Evolutionary conservation across 305 asterid genomes (phyloP).

Genomic region (Fraxinus ornus): DNA sequence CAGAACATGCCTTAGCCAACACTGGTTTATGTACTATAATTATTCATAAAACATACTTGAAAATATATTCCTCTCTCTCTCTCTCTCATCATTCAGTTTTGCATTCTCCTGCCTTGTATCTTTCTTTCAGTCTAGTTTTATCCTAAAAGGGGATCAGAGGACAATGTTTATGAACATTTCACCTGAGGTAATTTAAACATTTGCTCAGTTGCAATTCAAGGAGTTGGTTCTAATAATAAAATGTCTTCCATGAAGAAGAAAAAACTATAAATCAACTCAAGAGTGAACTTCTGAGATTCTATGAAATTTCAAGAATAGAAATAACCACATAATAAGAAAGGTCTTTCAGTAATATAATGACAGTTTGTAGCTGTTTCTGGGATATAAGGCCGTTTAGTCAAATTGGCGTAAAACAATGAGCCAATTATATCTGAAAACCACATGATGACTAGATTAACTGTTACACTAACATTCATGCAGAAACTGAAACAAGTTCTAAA

Average conservation of each 20-base stretch:
- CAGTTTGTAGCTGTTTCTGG: neutral
- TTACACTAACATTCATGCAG: neutral
- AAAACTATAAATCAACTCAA: neutral
- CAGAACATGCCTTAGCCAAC: neutral
- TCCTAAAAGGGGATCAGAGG: neutral
- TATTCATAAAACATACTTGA: neutral
- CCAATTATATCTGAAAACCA: neutral
- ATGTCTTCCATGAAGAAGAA: neutral
- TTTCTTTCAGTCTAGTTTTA: neutral
- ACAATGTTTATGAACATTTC: neutral
- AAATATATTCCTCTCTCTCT: neutral
- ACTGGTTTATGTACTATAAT: neutral
- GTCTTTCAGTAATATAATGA: neutral
- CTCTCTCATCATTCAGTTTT: neutral
- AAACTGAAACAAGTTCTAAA: slow-evolving; percentile 18
- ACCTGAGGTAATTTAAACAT: neutral
- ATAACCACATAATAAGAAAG: neutral
- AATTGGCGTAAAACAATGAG: neutral
- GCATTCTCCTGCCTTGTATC: neutral
- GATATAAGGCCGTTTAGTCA: neutral
- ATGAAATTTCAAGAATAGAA: neutral
- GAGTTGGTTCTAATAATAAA: neutral
- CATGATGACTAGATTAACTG: slow-evolving; percentile 5
- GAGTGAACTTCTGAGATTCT: neutral
- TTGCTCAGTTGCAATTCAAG: neutral